A percentile compares a stretch with the other conserved stretches of the same genome.
Evolutionary conservation across 1,284 basidiomycete genomes (phyloP).

Genomic region (Trametes versicolor): DNA sequence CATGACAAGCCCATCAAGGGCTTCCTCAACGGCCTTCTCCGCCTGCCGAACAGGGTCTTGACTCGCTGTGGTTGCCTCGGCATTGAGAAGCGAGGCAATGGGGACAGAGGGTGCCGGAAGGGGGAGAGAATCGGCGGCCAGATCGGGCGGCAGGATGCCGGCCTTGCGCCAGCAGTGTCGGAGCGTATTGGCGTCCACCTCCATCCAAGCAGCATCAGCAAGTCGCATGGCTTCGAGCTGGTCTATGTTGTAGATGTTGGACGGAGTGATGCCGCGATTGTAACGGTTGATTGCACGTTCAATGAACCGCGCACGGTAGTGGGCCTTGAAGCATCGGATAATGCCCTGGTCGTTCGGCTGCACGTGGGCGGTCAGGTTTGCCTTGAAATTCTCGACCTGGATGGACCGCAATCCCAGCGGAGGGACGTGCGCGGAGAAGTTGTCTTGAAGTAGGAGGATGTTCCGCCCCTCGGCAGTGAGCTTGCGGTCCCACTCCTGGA

Average conservation of each 20-base stretch:
- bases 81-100: background rate
- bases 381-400: slow-evolving; percentile 41
- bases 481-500: slow-evolving; percentile 35
- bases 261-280: slow-evolving; percentile 36
- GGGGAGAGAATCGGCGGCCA: background rate
- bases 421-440: slow-evolving; percentile 45
- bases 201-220: slow-evolving; percentile 44
- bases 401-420: slow-evolving; percentile 34
- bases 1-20: background rate
- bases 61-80: too few species aligned
- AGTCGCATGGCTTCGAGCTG: slow-evolving; percentile 47
- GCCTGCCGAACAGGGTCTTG: background rate
- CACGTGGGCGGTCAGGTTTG: slow-evolving; percentile 46
- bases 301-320: slow-evolving; percentile 41
- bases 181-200: slow-evolving; percentile 43
- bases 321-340: slow-evolving; percentile 48
- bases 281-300: slow-evolving; percentile 44
- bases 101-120: background rate
- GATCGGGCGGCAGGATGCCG: slow-evolving; percentile 8
- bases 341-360: slow-evolving; percentile 47
- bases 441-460: slow-evolving; percentile 45
- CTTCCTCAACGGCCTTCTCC: background rate
- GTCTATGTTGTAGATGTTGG: slow-evolving; percentile 49
- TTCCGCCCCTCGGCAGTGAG: slow-evolving; percentile 38
- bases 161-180: slow-evolving; percentile 44